A percentile compares a stretch with the other conserved stretches of the same genome.
Conservation (phyloP, 257 asterid species). For the Petunia axillaris region DNA sequence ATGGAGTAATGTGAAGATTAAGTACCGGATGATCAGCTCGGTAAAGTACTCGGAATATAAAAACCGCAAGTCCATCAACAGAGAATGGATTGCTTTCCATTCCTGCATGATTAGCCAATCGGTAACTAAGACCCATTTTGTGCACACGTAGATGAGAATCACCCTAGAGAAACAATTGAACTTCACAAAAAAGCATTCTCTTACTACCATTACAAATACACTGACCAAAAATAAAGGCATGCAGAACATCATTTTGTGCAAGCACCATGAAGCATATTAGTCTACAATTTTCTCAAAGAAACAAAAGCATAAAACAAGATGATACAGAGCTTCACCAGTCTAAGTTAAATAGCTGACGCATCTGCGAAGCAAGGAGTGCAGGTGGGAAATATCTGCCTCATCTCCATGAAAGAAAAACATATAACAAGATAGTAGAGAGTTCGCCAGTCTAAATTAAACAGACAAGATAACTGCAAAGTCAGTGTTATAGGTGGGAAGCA, state of each 20-base stretch:
- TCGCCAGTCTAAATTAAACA: neutral
- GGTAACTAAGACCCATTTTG: neutral
- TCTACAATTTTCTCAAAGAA: conserved; percentile 17
- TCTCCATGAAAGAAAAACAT: neutral
- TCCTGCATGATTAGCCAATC: conserved; percentile 51
- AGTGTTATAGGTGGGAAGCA: neutral
- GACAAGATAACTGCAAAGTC: conserved; percentile 13
- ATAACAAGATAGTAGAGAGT: conserved; percentile 10
- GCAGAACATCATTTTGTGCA: conserved; percentile 5
- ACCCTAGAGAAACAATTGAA: neutral
- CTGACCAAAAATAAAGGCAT: neutral
- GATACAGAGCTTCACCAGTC: conserved; percentile 13
- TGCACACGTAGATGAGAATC: neutral
- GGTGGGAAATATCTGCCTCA: neutral
- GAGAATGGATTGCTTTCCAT: conserved; percentile 88
- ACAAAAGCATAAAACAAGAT: conserved; percentile 7
- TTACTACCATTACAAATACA: neutral
- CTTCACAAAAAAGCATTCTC: neutral
- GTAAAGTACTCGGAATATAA: conserved; percentile 76
- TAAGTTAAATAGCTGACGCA: neutral
- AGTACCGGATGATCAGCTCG: conserved; percentile 94
- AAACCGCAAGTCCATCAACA: conserved; percentile 90
- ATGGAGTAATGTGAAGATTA: conserved; percentile 28
- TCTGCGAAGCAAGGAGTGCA: neutral
- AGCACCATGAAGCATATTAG: conserved; percentile 15